These are phyloP conservation scores for Beauveria pseudobassiana DNA, from an alignment of 2,329 filamentous ascomycete genomes.

Conservation along the genomic window DNA sequence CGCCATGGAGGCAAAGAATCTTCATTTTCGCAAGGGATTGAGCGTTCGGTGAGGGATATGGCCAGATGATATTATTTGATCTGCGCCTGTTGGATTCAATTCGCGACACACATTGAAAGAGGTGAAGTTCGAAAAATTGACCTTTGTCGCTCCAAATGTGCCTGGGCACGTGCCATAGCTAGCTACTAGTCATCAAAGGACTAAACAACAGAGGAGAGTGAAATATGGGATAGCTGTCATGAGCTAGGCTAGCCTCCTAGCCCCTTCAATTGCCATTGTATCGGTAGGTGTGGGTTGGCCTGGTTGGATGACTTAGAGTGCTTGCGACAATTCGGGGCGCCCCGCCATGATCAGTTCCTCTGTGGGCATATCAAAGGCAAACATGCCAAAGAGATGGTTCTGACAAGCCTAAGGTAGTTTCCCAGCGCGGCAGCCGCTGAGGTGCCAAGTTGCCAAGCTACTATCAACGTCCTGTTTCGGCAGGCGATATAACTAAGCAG, in stretches of 20 bases:
- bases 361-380: not conserved
- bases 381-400: not conserved
- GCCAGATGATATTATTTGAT: too few species aligned
- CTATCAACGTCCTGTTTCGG: not conserved
- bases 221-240: not conserved
- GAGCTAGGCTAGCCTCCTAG: too few species aligned
- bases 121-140: not conserved
- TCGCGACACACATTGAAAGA: not conserved
- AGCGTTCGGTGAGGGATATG: not conserved
- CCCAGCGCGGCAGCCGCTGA: not conserved
- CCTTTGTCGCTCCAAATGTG: not conserved
- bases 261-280: not conserved
- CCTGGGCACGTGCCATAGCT: not conserved
- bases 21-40: constrained; percentile 35
- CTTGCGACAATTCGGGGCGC: not conserved
- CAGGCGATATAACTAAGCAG: not conserved
- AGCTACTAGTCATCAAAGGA: not conserved
- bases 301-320: too few species aligned
- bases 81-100: not conserved
- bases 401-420: not conserved
- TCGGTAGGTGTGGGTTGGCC: not conserved
- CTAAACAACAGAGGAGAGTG: not conserved
- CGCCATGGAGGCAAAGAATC: constrained; percentile 50
- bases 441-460: not conserved
- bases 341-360: not conserved